Evolutionary conservation across 495 filamentous ascomycete genomes (phyloP).

Genomic region (Cercophora scortea): DNA sequence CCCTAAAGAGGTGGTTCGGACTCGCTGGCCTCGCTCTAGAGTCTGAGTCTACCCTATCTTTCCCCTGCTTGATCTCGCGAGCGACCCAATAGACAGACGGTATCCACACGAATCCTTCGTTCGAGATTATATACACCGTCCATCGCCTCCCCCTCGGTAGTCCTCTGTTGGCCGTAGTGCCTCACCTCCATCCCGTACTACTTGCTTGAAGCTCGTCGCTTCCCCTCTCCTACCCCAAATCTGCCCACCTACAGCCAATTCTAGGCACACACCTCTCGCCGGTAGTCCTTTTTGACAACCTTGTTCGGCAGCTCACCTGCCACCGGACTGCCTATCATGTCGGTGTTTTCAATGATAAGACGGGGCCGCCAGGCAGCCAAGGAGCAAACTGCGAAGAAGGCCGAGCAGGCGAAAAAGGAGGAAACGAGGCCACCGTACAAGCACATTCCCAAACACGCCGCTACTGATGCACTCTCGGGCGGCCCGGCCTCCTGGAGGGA

Average conservation of each 20-base stretch:
- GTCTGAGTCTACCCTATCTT: too few relatives aligned
- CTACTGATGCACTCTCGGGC: slow-evolving; percentile 45
- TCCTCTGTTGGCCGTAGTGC: too few relatives aligned
- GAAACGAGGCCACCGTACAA: slow-evolving; percentile 37
- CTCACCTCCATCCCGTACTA: too few relatives aligned
- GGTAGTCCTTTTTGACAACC: background rate
- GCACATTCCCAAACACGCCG: slow-evolving; percentile 51
- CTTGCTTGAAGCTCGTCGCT: too few relatives aligned
- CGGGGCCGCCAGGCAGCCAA: slow-evolving; percentile 41
- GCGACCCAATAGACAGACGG: too few relatives aligned
- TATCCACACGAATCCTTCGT: too few relatives aligned
- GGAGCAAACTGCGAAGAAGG: slow-evolving; percentile 38
- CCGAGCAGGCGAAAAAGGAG: slow-evolving; percentile 32
- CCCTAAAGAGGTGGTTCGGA: too few relatives aligned
- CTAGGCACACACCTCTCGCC: background rate
- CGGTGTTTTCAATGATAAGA: slow-evolving; percentile 43
- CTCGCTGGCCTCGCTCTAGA: too few relatives aligned
- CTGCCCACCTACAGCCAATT: slow-evolving; percentile 2
- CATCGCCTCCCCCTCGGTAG: too few relatives aligned
- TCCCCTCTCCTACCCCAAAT: background rate
- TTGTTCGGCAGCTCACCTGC: background rate
- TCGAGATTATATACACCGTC: too few relatives aligned
- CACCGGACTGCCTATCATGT: slow-evolving; percentile 28
- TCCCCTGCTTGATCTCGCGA: too few relatives aligned
- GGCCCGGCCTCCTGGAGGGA: slow-evolving; percentile 43